These are phyloP conservation scores for Beta lomatogona DNA, from an alignment of 179 eudicot genomes.

Conservation along the genomic window DNA sequence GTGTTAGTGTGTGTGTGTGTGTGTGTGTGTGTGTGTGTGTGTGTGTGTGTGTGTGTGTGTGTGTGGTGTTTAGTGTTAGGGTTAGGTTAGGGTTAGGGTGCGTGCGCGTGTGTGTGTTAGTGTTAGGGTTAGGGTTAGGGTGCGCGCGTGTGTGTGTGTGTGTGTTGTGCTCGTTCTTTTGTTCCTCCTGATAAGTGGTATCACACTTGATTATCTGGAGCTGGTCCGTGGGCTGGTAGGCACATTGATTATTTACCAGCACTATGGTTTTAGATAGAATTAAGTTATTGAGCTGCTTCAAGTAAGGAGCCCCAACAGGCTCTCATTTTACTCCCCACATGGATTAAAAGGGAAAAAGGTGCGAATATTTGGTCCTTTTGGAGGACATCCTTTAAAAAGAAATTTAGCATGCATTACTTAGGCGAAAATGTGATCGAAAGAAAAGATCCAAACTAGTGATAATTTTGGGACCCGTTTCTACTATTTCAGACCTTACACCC, in stretches of 20 bases:
- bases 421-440: too few relatives aligned
- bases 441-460: too few relatives aligned
- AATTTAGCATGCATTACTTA: neutral
- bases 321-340: neutral
- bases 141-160: too few relatives aligned
- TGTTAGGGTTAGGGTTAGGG: too few relatives aligned
- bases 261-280: neutral
- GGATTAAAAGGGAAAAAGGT: neutral
- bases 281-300: neutral
- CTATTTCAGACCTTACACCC: too few relatives aligned
- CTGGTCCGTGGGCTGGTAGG: neutral
- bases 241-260: neutral
- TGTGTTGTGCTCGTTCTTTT: neutral
- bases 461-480: too few relatives aligned
- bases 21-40: too few relatives aligned
- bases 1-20: too few relatives aligned
- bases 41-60: neutral
- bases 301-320: neutral
- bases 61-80: too few relatives aligned
- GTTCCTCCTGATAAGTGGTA: neutral
- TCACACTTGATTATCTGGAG: too few relatives aligned
- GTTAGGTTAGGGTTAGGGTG: too few relatives aligned
- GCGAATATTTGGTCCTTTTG: neutral
- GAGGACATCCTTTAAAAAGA: neutral
- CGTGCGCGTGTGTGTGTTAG: too few relatives aligned